Percentiles rank a stretch among this genome's conserved stretches.
Evolutionary conservation across 805 yeast species (phyloP).

Genomic region (Barnettozyma californica): DNA sequence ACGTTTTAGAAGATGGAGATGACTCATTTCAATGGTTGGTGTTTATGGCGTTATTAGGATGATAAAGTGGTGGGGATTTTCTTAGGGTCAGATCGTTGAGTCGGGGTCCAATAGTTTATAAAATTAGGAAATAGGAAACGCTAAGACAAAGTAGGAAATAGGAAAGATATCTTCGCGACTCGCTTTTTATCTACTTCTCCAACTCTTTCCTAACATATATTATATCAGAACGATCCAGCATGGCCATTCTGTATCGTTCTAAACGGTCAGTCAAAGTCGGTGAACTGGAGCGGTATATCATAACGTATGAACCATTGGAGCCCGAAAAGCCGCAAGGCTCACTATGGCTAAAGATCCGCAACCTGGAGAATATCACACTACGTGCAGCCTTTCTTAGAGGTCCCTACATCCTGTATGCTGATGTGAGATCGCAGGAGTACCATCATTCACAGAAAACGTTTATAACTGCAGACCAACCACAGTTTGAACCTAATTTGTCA

Average conservation of each 20-base stretch:
- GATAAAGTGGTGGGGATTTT: neutral
- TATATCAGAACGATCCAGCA: neutral
- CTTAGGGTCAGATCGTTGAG: neutral
- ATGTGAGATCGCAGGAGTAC: slow-evolving; percentile 53
- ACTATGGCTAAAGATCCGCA: slow-evolving; percentile 54
- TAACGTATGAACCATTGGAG: slow-evolving; percentile 39
- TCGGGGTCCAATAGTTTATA: neutral
- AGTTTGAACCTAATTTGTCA: slow-evolving; percentile 62
- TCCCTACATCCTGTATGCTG: slow-evolving; percentile 70
- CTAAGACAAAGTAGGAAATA: neutral
- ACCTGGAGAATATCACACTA: slow-evolving; percentile 52
- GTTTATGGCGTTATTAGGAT: neutral
- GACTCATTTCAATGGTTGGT: neutral
- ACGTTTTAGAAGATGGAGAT: neutral
- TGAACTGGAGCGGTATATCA: slow-evolving; percentile 49
- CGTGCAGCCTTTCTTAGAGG: slow-evolving; percentile 75
- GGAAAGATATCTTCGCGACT: neutral
- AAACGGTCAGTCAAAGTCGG: slow-evolving; percentile 48
- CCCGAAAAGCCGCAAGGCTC: slow-evolving; percentile 27
- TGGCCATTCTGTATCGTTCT: slow-evolving; percentile 31
- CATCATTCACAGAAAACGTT: slow-evolving; percentile 45
- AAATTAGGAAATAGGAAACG: neutral
- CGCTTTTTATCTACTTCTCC: neutral
- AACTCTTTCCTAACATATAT: neutral
- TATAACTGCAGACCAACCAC: slow-evolving; percentile 74